Percentiles rank a stretch among this genome's conserved stretches.
Conservation (phyloP, 257 asterid genomes). For the Schizonepeta tenuifolia region DNA sequence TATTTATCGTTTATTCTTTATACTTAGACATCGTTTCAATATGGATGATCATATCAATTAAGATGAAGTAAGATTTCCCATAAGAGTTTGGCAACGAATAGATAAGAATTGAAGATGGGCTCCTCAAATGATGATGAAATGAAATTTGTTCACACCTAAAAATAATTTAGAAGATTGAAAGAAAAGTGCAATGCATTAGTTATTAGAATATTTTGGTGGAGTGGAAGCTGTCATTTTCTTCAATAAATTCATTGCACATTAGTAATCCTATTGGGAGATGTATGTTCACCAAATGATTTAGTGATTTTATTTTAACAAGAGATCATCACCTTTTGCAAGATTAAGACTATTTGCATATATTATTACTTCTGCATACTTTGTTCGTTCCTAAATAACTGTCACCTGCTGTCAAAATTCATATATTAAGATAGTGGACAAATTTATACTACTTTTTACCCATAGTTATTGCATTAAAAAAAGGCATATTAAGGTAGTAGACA, state of each 20-base stretch:
- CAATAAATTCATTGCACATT: constrained; percentile 21
- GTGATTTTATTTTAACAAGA: constrained; percentile 17
- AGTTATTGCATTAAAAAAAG: no score
- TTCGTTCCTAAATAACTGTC: no score
- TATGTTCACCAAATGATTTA: neutral
- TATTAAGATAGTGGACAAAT: no score
- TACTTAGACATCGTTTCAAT: neutral
- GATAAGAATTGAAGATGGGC: constrained; percentile 25
- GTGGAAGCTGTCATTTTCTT: constrained; percentile 33
- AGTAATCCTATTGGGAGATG: constrained; percentile 5
- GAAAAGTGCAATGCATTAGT: constrained; percentile 10
- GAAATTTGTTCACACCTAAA: neutral
- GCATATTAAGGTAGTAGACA: no score
- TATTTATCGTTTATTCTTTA: neutral
- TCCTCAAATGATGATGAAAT: constrained; percentile 4
- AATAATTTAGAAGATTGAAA: neutral
- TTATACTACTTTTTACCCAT: no score
- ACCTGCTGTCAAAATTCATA: no score
- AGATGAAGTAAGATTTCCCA: neutral
- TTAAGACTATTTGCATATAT: neutral
- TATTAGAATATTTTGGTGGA: constrained; percentile 20
- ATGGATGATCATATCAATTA: neutral
- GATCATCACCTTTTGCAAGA: constrained; percentile 5
- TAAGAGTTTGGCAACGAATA: neutral
- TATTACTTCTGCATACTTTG: neutral